Conservation (phyloP, 1,284 basidiomycete species). For the Cutaneotrichosporon arboriforme region DNA sequence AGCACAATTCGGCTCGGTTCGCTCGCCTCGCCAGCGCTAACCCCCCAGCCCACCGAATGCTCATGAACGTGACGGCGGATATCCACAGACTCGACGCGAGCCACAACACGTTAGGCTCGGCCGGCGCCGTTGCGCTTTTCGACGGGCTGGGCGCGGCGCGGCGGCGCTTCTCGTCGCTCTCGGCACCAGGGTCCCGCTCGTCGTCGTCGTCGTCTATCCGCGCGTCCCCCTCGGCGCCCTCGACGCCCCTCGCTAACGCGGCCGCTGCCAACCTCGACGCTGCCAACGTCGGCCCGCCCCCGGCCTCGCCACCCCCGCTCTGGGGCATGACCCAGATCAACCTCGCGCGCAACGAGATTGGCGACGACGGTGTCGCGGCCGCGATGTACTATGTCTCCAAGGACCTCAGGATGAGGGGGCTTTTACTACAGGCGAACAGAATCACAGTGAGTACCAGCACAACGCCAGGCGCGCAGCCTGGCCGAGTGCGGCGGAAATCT, state of each 20-base stretch:
- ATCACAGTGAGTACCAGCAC: slow-evolving; percentile 29
- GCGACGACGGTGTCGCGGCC: slow-evolving; percentile 9
- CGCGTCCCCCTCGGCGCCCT: no score
- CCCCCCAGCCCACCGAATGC: slow-evolving; percentile 32
- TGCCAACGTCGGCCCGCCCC: not conserved
- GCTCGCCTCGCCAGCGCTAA: not conserved
- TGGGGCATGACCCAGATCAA: slow-evolving; percentile 42
- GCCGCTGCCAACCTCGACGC: not conserved
- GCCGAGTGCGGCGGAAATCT: no score
- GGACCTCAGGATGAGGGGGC: slow-evolving; percentile 27
- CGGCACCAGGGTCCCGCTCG: no score
- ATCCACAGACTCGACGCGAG: slow-evolving; percentile 38
- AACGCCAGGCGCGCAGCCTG: no score
- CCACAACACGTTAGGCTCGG: slow-evolving; percentile 36
- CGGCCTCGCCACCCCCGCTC: not conserved
- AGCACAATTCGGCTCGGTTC: no score
- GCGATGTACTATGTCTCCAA: slow-evolving; percentile 17
- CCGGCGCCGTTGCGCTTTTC: slow-evolving; percentile 34
- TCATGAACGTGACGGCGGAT: slow-evolving; percentile 23
- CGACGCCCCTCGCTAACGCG: not conserved
- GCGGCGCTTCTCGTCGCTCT: slow-evolving; percentile 5
- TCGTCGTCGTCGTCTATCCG: no score
- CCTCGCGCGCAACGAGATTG: slow-evolving; percentile 26
- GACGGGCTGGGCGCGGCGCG: slow-evolving; percentile 29
- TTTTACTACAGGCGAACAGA: slow-evolving; percentile 34